Base-by-base conservation (phyloP, 768 basidiomycete genomes). In the Lenzites betulinus region DNA sequence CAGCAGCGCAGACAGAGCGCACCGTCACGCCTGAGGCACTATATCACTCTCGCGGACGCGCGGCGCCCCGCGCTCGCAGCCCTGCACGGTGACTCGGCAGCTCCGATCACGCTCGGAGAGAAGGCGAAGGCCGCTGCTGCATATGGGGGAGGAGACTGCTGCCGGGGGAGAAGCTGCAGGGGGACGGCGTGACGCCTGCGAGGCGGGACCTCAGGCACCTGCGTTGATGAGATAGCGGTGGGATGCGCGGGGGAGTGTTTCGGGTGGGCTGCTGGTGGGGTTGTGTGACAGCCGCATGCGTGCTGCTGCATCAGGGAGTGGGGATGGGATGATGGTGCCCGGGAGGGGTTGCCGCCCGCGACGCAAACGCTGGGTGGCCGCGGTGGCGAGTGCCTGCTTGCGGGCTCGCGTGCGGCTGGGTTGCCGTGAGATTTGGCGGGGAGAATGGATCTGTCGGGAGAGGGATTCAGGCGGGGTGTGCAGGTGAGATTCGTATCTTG, bases 61-160 rank as follows among this genome's bases (percentile, higher is more conserved):
- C 33, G 11, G 43, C 54, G 35, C 20, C 23, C 28, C 43, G 23
- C 22, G 35, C 16, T 6, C 7, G 20, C 22, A 44, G 47, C 54
- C 54, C 54, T 56, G 28, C 39, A 33, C 18, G 23, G 30, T 43
- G 39, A 13, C 30, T 23, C 48, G 6, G 7, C 35, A 8, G 20
- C 47, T 50, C 56, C 56, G 56, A 58, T 6, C 20, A 22, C 20
- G 26, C 39, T 58, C 56, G 56, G 56, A 58, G 56, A 30, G 48
- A 58, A 58, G 56, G 20, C 20, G n/a, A 26, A 39, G 38, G 11
- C 15, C 38, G 13, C 7, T 33, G 6, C 11, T n/a, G 48, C 26
- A 50, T 33, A 28, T 4, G 30, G 15, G 38, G 18, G 9, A 30
- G 2, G 15, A 15, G 25, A 36, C 23, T 39, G 16, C 28, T 16